Percentiles rank a stretch among this genome's conserved stretches.
phyloP scores from a whole-genome alignment of 169 alveolate genomes.

The Plasmodium vivax region DNA sequence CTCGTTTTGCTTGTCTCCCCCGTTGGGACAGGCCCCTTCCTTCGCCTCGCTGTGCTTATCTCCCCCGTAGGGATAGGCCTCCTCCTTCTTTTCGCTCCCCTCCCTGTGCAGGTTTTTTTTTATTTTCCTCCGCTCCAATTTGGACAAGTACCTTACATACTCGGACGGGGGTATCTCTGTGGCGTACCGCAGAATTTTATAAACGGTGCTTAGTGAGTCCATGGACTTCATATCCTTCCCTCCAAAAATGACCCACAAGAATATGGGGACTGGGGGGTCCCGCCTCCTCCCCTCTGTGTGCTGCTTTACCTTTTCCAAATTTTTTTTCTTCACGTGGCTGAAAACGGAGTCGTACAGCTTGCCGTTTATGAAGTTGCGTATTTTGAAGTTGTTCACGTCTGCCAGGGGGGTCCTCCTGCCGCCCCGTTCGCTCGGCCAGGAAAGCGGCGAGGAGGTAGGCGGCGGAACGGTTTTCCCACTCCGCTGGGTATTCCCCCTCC shows the following conservation, averaged over 20 bases:
- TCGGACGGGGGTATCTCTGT: constrained; percentile 74
- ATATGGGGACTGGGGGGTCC: constrained; percentile 21
- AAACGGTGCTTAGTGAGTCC: constrained; percentile 58
- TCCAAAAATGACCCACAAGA: constrained; percentile 64
- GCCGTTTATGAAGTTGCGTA: constrained; percentile 20
- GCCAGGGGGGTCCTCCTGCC: neutral
- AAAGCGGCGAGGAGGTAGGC: neutral
- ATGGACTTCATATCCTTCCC: constrained; percentile 74
- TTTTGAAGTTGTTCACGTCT: constrained; percentile 46
- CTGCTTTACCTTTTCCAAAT: constrained; percentile 23
- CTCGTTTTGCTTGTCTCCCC: neutral
- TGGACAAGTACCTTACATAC: constrained; percentile 28
- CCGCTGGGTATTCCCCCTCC: neutral
- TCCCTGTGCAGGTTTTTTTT: neutral
- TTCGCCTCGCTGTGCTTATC: too few relatives aligned
- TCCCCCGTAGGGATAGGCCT: neutral
- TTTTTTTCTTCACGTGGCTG: constrained; percentile 18
- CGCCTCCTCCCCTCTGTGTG: neutral
- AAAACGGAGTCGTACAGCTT: constrained; percentile 56
- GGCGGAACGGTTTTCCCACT: neutral
- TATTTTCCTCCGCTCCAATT: constrained; percentile 27
- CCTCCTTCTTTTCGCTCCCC: neutral
- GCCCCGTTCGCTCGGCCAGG: neutral
- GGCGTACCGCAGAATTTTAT: constrained; percentile 55
- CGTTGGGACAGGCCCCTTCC: neutral